Conservation (phyloP, 1,284 basidiomycete species). For the Chondrostereum purpureum region DNA sequence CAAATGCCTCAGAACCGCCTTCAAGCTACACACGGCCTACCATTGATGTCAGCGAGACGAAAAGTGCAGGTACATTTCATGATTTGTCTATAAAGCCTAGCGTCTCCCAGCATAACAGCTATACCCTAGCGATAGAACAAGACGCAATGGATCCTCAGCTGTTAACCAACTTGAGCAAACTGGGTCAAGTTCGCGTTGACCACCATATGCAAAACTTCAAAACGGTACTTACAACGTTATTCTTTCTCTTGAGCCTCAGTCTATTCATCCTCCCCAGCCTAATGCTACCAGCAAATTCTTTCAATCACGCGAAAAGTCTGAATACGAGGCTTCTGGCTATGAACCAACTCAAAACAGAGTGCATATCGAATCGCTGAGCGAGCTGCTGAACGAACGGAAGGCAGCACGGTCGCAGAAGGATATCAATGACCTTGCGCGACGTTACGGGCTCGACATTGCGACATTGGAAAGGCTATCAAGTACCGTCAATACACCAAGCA, state of each 20-base stretch:
- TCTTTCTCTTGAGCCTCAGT: slow-evolving; percentile 1
- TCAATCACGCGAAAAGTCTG: slow-evolving; percentile 46
- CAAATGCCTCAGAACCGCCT: slow-evolving; percentile 18
- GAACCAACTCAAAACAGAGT: slow-evolving; percentile 40
- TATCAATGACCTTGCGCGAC: slow-evolving; percentile 41
- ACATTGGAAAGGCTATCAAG: slow-evolving; percentile 51
- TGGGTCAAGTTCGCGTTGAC: slow-evolving; percentile 72
- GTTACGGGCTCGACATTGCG: slow-evolving; percentile 52
- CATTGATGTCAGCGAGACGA: slow-evolving; percentile 55
- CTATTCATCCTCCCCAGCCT: slow-evolving; percentile 17
- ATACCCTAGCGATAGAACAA: slow-evolving; percentile 49
- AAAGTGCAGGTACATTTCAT: slow-evolving; percentile 42
- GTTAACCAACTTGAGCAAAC: slow-evolving; percentile 57
- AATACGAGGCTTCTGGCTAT: slow-evolving; percentile 41
- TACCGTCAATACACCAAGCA: slow-evolving; percentile 68
- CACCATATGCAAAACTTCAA: slow-evolving; percentile 53
- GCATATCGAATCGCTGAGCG: slow-evolving; percentile 47
- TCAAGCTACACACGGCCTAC: slow-evolving; percentile 16
- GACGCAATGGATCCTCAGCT: slow-evolving; percentile 77
- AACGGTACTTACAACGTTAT: slow-evolving; percentile 36
- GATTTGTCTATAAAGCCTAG: background rate
- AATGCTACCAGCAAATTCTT: slow-evolving; percentile 40
- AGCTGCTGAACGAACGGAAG: slow-evolving; percentile 67
- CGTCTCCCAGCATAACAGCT: no score
- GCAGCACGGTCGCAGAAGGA: slow-evolving; percentile 35